phyloP scores from a whole-genome alignment of 140 eudicot genomes.

The Ambrosia hybrid region DNA sequence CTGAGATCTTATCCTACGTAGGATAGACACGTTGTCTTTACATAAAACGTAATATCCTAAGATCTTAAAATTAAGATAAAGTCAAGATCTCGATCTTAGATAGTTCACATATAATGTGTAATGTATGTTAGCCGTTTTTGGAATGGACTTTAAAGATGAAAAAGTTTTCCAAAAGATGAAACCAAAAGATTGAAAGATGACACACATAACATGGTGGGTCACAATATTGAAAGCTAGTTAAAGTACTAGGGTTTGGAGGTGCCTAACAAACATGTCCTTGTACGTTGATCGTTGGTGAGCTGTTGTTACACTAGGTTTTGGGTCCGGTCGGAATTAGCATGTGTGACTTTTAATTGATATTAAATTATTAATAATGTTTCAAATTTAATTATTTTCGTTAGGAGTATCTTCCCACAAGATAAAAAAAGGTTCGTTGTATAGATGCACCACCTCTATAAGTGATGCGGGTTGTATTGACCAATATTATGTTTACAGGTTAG shows the following conservation, averaged over 20 bases:
- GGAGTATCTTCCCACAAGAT: no score
- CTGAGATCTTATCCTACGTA: no score
- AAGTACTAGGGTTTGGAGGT: slow-evolving; percentile 7
- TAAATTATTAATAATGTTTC: background rate
- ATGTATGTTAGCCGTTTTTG: background rate
- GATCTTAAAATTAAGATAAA: no score
- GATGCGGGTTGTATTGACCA: no score
- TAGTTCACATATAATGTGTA: background rate
- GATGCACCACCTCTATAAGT: no score
- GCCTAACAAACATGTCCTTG: background rate
- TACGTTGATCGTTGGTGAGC: background rate
- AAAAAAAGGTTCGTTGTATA: no score
- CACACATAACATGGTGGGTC: slow-evolving; percentile 31
- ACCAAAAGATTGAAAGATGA: background rate
- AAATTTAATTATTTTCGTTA: no score
- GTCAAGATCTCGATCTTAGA: no score
- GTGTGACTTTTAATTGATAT: background rate
- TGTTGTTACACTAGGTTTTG: background rate
- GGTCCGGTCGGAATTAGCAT: background rate
- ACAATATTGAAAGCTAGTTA: slow-evolving; percentile 12
- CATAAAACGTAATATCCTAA: no score
- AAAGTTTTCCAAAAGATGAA: slow-evolving; percentile 9
- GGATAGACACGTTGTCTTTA: no score
- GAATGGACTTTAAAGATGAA: slow-evolving; percentile 17
- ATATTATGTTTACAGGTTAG: no score